Evolutionary conservation across 2,329 filamentous ascomycete species (phyloP), one percentile per base, ranked within the genome.

Genomic region (Coniochaeta prunicola): DNA sequence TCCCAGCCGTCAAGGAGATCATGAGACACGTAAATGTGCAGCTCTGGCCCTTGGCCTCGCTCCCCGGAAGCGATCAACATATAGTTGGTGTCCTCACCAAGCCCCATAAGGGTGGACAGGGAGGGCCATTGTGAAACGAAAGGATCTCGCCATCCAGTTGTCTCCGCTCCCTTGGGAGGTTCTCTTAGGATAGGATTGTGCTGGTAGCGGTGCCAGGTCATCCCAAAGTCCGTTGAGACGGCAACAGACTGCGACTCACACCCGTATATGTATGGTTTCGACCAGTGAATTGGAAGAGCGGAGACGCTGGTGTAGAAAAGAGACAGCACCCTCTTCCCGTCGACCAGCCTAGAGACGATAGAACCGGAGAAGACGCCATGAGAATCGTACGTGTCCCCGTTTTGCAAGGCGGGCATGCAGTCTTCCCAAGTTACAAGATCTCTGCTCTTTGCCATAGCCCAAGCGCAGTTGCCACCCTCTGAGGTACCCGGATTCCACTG

Each of bases 31-130:
- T 67, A 67, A 21, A 67, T 45, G 48, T 64, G 64, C 2, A 63
- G 48, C 38, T 65, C 62, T 19, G 66, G 64, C 2, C 64, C 64
- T 17, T 19, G 59, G 24, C 55, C 57, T 19, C 64, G 64, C 56
- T 66, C 60, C 13, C 65, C 64, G 15, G 64, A 66, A 4, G 76
- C 76, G 30, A 80, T 69, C 54, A 79, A 71, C 19, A 75, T 77
- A 61, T 74, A 77, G 4, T 77, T 66, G 24, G 64, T 64, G 10
- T 60, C 56, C 12, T 56, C 42, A 24, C 57, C 36, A 19, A 65
- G 19, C 9, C 61, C 56, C 5, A 66, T 57, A 6, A 66, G 50
- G 6, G 55, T 55, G 19, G 64, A 63, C 10, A 68, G 57, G 4
- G 63, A 58, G 17, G 62, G 21, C 63, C 62, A 67, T 13, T 56